These are phyloP conservation scores for Aristolochia californica DNA, from an alignment of 164 flowering plant species.

Conservation along the genomic window DNA sequence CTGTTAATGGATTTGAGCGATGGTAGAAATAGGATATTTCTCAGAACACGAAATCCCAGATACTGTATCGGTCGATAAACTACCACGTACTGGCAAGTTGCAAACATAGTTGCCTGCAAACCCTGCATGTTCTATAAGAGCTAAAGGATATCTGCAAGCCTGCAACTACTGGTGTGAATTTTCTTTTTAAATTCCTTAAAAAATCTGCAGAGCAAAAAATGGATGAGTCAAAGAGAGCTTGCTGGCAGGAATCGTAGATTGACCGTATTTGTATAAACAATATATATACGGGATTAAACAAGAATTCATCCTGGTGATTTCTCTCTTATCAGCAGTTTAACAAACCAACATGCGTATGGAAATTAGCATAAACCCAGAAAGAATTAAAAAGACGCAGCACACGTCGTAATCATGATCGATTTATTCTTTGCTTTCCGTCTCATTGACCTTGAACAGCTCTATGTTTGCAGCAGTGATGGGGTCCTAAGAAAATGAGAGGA, in stretches of 20 bases:
- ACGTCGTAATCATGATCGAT: slow-evolving; percentile 18
- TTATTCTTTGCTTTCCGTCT: slow-evolving; percentile 8
- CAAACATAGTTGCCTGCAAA: too few species aligned
- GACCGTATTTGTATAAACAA: neutral
- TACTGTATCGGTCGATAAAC: too few species aligned
- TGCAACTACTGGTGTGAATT: too few species aligned
- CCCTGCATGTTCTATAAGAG: too few species aligned
- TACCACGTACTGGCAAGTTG: too few species aligned
- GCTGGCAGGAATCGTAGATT: neutral
- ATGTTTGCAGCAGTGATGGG: slow-evolving; percentile 4
- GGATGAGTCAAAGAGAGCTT: neutral
- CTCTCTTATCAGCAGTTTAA: neutral
- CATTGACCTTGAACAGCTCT: slow-evolving; percentile 14
- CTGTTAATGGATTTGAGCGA: too few species aligned
- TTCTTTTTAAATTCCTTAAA: too few species aligned
- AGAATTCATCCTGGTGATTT: neutral
- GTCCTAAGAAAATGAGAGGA: too few species aligned
- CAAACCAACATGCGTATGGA: neutral
- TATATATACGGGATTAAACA: neutral
- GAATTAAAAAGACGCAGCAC: slow-evolving; percentile 4
- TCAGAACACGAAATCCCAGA: too few species aligned
- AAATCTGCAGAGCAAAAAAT: neutral
- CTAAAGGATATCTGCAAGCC: too few species aligned
- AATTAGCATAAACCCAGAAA: neutral
- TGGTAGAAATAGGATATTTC: too few species aligned